Conservation (phyloP, 345 rosid genomes). For the Rhodamnia rubescens region DNA sequence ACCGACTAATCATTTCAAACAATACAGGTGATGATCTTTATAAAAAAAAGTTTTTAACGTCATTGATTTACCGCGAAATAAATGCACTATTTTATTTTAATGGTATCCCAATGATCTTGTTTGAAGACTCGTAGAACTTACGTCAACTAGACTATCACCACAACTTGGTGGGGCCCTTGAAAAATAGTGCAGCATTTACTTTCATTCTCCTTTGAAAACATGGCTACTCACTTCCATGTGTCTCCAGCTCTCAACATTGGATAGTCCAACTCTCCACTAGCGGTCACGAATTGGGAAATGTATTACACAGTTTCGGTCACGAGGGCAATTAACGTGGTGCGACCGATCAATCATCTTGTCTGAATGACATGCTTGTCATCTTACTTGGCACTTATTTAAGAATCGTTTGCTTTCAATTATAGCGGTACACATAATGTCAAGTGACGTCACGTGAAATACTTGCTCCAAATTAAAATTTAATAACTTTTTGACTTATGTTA, state of each 20-base stretch:
- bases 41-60: no score
- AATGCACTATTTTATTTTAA: no score
- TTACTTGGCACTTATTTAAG: background rate
- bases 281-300: background rate
- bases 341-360: background rate
- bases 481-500: background rate
- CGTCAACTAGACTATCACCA: background rate
- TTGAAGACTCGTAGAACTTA: background rate
- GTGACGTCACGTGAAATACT: background rate
- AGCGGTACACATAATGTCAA: background rate
- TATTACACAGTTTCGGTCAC: background rate
- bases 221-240: background rate
- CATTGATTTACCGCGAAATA: no score
- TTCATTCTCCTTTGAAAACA: background rate
- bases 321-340: background rate
- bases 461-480: background rate
- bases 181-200: background rate
- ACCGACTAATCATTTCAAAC: no score
- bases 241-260: background rate
- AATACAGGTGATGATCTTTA: no score
- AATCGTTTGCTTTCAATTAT: background rate
- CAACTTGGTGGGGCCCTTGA: background rate
- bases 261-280: background rate
- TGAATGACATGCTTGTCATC: background rate
- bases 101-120: background rate